Evolutionary conservation across 1,139 yeast species (phyloP), one percentile per base, ranked within the genome.

Genomic region (Starmera stellimalicola): DNA sequence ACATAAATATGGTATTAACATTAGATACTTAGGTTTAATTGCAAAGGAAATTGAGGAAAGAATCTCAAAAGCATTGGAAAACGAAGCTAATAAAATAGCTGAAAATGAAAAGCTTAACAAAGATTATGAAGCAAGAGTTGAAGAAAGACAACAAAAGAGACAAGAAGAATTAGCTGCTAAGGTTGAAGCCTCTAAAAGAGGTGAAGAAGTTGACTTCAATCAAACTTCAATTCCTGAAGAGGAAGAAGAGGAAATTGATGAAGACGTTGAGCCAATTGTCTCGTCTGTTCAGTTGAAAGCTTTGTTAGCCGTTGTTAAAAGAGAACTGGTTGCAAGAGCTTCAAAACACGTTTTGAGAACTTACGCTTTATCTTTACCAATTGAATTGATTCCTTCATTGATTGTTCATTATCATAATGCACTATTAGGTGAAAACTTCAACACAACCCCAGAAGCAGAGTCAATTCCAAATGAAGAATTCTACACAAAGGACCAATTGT

Each of bases 1-100:
- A 58, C 98, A 91, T 58, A 72, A 72, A 47, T 65, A 67, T 34
- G 98, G 98, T 65, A 79, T 91, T 53, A 88, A 85, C 56, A 55
- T 88, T 63, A 80, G 98, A 60, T 88, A 91, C 52, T 66, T 91
- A 49, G 96, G 96, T 40, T 60, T 57, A 33, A 52, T 79, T 48
- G 77, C 77, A 16, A 52, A 52, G 16, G 29, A 34, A 22, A 20
- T 50, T 18, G 37, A 40, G 23, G 50, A 54, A 38, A 56, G 31
- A 30, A 39, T 42, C 16, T 30, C 34, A 7, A 35, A 43, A 4
- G 33, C 38, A 16, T 42, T 51, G 23, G 35, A 41, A 6, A 41
- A 53, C 27, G 53, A 51, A 26, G 50, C 45, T n/a, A 45, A 48
- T 11, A 47, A 47, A 26, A 33, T 52, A 30, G 48, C 41, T 7